Evolutionary conservation across 1,139 yeast genomes (phyloP), one percentile per base, ranked within the genome.

Genomic region (Nakaseomyces glabratus): DNA sequence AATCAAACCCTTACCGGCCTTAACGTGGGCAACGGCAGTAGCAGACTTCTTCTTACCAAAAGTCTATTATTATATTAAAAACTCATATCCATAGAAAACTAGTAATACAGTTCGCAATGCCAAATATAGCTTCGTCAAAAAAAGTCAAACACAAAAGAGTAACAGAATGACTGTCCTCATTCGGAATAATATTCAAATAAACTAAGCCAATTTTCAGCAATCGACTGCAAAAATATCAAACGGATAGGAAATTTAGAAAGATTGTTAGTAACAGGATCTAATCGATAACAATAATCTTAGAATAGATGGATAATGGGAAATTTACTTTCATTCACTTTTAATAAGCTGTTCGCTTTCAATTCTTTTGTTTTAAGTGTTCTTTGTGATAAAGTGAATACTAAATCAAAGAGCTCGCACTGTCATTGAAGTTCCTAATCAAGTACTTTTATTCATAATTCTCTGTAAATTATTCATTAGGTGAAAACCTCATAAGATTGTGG

Each of bases 21-120:
- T 88, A 63, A 90, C 95, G 73, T 85, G 95, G 71, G 98, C 98
- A 66, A 90, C 98, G 66, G 98, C 98, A 63, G 98, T 90, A 64
- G 98, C 98, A 67, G 95, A 82, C 80, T 84, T 90, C 90, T 90
- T 90, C 79, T 90, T 90, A 74, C 98, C 98, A 75, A 90, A 90
- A 71, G 97, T 88, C 95, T 85, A 67, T 33, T 31, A 24, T 11
- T 16, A 35, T 38, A 33, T 16, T 6, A n/a, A 24, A 22, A 35
- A 34, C 25, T 20, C 16, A 22, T 20, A 28, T 11, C 18, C 25
- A 26, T 30, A 20, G 30, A 31, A 34, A 17, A 34, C 34, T 16
- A 31, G 28, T 17, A 10, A 23, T 11, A 17, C 14, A 9, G 23
- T 20, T 12, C 3, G 24, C 13, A 18, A n/a, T 13, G 28, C 28